A percentile compares a stretch with the other conserved stretches of the same genome.
Conservation (phyloP, 1,284 basidiomycete species). For the Rhodotorula mucilaginosa region DNA sequence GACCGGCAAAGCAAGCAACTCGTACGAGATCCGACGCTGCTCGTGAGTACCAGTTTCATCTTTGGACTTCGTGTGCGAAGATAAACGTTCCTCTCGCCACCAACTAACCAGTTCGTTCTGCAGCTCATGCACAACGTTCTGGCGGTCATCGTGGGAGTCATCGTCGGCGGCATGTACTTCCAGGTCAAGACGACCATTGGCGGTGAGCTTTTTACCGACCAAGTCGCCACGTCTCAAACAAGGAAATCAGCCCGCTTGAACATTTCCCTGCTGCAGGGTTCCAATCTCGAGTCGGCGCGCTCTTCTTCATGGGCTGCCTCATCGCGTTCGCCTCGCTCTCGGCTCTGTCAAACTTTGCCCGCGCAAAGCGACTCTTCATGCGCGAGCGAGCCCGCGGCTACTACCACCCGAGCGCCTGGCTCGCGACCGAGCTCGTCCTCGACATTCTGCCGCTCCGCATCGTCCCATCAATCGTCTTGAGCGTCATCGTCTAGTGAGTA, state of each 20-base stretch:
- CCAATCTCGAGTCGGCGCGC: conserved; percentile 81
- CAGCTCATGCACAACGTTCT: conserved; percentile 63
- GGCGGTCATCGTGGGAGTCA: conserved; percentile 67
- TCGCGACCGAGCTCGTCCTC: conserved; percentile 75
- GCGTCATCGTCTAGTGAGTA: conserved; percentile 40
- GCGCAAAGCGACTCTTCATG: conserved; percentile 75
- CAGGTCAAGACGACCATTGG: conserved; percentile 74
- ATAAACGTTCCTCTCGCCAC: too few species aligned
- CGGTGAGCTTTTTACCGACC: conserved; percentile 51
- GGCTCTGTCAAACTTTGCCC: conserved; percentile 79
- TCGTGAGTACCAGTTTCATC: conserved; percentile 52
- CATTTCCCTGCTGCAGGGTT: conserved; percentile 73
- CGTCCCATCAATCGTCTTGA: conserved; percentile 74
- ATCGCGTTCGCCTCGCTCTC: conserved; percentile 83
- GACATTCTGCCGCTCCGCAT: conserved; percentile 80
- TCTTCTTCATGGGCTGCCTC: conserved; percentile 81
- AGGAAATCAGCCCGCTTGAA: conserved; percentile 58
- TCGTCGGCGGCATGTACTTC: conserved; percentile 73
- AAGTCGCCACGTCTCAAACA: conserved; percentile 63
- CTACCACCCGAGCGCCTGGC: conserved; percentile 74
- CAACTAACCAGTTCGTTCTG: too few species aligned
- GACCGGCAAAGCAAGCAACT: conserved; percentile 79
- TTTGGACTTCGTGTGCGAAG: too few species aligned
- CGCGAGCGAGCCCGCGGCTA: conserved; percentile 65
- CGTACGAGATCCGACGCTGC: conserved; percentile 71